Percentiles rank a stretch among this genome's conserved stretches.
Conservation (phyloP, 257 asterid genomes). For the Nemophila menziesii region DNA sequence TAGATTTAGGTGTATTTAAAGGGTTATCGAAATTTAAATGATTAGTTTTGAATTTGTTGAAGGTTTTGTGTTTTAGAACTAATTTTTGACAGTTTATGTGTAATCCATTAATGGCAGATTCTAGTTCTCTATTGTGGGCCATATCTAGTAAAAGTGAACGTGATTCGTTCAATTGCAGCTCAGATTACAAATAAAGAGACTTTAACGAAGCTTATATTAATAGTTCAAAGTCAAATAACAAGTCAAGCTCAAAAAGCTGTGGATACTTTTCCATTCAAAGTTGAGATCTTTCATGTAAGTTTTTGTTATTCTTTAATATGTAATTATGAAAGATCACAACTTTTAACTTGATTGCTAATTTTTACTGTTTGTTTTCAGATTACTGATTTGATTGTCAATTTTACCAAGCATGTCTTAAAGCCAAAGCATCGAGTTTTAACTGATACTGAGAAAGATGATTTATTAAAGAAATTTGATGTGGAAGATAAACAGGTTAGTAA, state of each 20-base stretch:
- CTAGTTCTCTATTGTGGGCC: slow-evolving; percentile 49
- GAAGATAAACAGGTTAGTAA: too few species aligned
- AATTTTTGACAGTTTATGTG: not conserved
- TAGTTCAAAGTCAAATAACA: slow-evolving; percentile 50
- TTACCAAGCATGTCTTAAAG: too few species aligned
- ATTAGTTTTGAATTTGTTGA: too few species aligned
- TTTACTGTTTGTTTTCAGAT: too few species aligned
- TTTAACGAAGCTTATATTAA: slow-evolving; percentile 44
- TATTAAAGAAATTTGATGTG: too few species aligned
- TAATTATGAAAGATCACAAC: not conserved
- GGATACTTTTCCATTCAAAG: slow-evolving; percentile 46
- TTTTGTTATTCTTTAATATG: not conserved
- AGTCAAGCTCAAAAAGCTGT: slow-evolving; percentile 58
- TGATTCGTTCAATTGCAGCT: slow-evolving; percentile 35
- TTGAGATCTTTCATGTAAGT: slow-evolving; percentile 66
- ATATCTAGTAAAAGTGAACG: slow-evolving; percentile 34
- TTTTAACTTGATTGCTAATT: too few species aligned
- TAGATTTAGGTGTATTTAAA: not conserved
- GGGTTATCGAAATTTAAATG: too few species aligned
- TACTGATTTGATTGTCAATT: too few species aligned
- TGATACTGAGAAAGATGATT: too few species aligned
- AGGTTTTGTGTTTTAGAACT: too few species aligned
- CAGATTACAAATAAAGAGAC: slow-evolving; percentile 31
- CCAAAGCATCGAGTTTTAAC: too few species aligned
- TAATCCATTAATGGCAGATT: slow-evolving; percentile 29